phyloP scores from a whole-genome alignment of 2,329 filamentous ascomycete species.

The Phyllachora maydis region DNA sequence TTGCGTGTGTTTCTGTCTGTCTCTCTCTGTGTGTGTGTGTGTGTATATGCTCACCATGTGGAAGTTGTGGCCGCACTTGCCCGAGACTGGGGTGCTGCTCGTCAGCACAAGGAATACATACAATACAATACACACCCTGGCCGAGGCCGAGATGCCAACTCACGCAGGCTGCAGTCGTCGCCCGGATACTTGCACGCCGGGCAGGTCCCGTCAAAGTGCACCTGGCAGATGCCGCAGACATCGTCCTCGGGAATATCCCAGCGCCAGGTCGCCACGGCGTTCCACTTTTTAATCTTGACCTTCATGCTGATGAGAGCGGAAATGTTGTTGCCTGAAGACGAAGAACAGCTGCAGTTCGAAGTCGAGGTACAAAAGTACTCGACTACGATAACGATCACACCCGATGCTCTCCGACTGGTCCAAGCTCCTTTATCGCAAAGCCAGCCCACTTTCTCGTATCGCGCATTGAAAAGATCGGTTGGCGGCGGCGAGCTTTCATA shows the following conservation, averaged over 20 bases:
- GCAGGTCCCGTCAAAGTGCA: constrained; percentile 94
- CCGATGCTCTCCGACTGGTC: too few relatives aligned
- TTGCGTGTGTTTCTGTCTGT: too few relatives aligned
- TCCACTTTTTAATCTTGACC: constrained; percentile 84
- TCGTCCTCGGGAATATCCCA: constrained; percentile 97
- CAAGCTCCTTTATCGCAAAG: too few relatives aligned
- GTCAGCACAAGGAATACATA: constrained; percentile 2
- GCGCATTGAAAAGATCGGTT: too few relatives aligned
- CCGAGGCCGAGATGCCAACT: constrained; percentile 12
- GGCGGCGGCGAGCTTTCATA: too few relatives aligned
- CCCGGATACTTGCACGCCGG: constrained; percentile 96
- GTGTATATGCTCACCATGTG: constrained; percentile 87
- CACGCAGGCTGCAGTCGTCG: constrained; percentile 83
- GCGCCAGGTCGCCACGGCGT: constrained; percentile 86
- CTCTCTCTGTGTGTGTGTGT: constrained; percentile 5
- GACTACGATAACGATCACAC: too few relatives aligned
- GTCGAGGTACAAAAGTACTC: too few relatives aligned
- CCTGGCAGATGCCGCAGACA: constrained; percentile 95
- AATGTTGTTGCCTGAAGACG: constrained; percentile 4
- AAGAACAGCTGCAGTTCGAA: too few relatives aligned
- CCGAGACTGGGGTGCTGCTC: constrained; percentile 45
- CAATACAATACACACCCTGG: too few relatives aligned
- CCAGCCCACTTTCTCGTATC: too few relatives aligned
- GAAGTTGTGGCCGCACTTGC: constrained; percentile 93
- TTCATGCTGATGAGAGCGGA: constrained; percentile 63